phyloP scores from a whole-genome alignment of 164 flowering plant genomes.

The Magnolia kwangsiensis region DNA sequence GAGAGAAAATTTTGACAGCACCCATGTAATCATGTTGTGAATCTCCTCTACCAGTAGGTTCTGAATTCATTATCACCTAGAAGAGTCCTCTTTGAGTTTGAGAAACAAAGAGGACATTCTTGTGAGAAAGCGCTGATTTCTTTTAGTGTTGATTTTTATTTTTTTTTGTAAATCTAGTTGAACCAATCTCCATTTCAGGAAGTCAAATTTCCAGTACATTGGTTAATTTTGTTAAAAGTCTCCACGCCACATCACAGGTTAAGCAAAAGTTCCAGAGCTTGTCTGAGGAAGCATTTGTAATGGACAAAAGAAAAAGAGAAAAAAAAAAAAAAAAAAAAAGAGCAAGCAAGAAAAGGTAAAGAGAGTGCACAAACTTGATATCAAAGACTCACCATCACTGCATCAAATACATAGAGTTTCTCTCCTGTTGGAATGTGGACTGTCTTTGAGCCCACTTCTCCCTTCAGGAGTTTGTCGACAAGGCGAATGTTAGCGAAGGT shows the following conservation, averaged over 20 bases:
- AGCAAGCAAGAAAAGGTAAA: background rate
- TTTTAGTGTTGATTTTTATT: too few relatives aligned
- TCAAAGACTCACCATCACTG: conserved; percentile 45
- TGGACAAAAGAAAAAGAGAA: background rate
- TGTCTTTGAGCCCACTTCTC: conserved; percentile 70
- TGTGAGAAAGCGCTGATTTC: too few relatives aligned
- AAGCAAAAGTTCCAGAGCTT: too few relatives aligned
- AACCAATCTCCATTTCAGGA: background rate
- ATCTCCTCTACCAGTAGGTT: too few relatives aligned
- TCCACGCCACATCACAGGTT: background rate
- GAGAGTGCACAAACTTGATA: background rate
- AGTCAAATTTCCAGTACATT: background rate
- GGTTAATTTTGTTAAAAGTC: too few relatives aligned
- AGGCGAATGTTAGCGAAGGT: conserved; percentile 73
- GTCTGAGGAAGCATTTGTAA: background rate
- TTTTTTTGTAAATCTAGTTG: background rate
- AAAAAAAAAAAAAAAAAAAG: background rate
- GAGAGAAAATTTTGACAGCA: too few relatives aligned
- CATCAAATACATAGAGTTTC: conserved; percentile 60
- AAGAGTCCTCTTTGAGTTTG: too few relatives aligned
- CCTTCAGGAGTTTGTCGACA: conserved; percentile 67
- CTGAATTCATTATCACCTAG: too few relatives aligned
- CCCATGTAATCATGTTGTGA: too few relatives aligned
- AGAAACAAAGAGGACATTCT: too few relatives aligned
- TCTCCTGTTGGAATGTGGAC: conserved; percentile 73